phyloP scores from a whole-genome alignment of 1,284 basidiomycete species.

The Gomphus bonarii region DNA sequence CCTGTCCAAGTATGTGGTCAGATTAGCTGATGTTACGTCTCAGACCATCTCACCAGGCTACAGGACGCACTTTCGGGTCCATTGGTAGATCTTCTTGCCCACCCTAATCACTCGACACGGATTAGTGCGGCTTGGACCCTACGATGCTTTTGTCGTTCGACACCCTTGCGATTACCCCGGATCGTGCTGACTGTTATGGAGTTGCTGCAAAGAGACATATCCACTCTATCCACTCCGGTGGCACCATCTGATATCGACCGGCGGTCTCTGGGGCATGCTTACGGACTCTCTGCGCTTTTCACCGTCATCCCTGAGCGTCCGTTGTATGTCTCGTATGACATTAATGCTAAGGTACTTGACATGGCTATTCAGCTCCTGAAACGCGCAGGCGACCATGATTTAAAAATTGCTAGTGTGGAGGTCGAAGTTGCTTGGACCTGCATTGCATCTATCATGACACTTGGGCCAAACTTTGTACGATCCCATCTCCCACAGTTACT shows the following conservation, averaged over 20 bases:
- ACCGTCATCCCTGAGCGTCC: conserved; percentile 81
- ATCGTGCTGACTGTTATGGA: conserved; percentile 69
- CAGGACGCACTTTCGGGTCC: conserved; percentile 84
- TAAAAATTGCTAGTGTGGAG: conserved; percentile 74
- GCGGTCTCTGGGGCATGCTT: conserved; percentile 79
- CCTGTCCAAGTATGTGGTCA: conserved; percentile 60
- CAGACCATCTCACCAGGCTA: background rate
- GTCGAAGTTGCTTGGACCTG: conserved; percentile 94
- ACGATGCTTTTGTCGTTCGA: conserved; percentile 82
- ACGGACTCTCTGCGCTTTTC: conserved; percentile 82
- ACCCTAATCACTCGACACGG: conserved; percentile 82
- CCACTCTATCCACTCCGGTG: conserved; percentile 46
- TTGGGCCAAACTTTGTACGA: conserved; percentile 90
- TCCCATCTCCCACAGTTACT: conserved; percentile 88
- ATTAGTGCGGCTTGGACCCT: conserved; percentile 83
- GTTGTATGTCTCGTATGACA: conserved; percentile 91
- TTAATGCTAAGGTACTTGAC: conserved; percentile 84
- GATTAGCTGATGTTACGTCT: background rate
- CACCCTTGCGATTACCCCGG: conserved; percentile 76
- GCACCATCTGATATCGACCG: conserved; percentile 64
- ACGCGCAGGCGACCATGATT: conserved; percentile 82
- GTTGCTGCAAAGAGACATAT: conserved; percentile 77
- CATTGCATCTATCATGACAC: conserved; percentile 83
- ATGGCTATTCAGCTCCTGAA: conserved; percentile 88
- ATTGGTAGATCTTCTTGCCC: conserved; percentile 73